phyloP scores from a whole-genome alignment of 1,139 yeast species.

The Geotrichum fermentans region DNA sequence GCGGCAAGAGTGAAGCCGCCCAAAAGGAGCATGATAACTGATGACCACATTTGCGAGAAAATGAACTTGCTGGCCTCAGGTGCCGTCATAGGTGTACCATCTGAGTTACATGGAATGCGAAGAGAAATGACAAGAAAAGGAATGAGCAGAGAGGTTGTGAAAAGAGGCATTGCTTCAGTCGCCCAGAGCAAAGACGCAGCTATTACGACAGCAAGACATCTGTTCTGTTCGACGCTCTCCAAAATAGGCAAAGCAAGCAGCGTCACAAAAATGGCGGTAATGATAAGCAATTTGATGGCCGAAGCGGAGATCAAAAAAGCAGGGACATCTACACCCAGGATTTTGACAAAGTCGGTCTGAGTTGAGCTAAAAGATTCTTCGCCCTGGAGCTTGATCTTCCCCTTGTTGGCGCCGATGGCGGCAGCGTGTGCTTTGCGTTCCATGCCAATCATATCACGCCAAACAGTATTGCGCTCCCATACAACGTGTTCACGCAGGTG shows the following conservation, averaged over 20 bases:
- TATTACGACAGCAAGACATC: conserved; percentile 77
- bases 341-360: conserved; percentile 20
- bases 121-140: conserved; percentile 75
- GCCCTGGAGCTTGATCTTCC: conserved; percentile 22
- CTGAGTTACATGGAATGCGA: conserved; percentile 58
- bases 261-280: conserved; percentile 47
- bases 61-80: conserved; percentile 70
- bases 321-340: conserved; percentile 23
- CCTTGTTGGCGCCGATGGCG: conserved; percentile 33
- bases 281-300: conserved; percentile 38
- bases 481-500: conserved; percentile 87
- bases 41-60: conserved; percentile 87
- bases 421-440: conserved; percentile 67
- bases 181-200: conserved; percentile 88
- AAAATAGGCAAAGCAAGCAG: conserved; percentile 49
- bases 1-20: conserved; percentile 96
- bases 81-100: conserved; percentile 50
- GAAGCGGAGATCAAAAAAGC: conserved; percentile 24
- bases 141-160: conserved; percentile 73
- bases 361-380: conserved; percentile 14
- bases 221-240: conserved; percentile 57
- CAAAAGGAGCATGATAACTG: conserved; percentile 77
- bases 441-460: conserved; percentile 92
- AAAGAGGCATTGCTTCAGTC: conserved; percentile 83
- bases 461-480: conserved; percentile 94